Percentiles rank a stretch among this genome's conserved stretches.
These are phyloP conservation scores for Trichosanthes cucumerina DNA, from an alignment of 306 rosid genomes.

Conservation along the genomic window DNA sequence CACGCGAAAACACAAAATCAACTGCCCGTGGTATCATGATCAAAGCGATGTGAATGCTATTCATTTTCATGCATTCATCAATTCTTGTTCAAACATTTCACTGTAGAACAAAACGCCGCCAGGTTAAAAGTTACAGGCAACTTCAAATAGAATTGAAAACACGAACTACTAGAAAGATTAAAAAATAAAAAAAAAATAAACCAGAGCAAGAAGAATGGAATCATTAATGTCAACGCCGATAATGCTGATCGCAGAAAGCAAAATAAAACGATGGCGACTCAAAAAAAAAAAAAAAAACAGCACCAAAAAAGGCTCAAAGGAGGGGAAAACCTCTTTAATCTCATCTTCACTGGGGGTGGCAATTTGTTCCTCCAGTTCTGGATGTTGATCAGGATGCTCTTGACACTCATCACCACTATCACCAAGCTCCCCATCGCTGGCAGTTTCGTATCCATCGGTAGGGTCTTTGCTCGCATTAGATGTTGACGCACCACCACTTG, in stretches of 20 bases:
- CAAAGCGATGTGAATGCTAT: background rate
- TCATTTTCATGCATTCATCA: background rate
- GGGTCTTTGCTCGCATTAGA: conserved; percentile 9
- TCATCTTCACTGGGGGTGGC: conserved; percentile 19
- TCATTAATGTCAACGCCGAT: background rate
- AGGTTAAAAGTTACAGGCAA: background rate
- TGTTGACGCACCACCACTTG: background rate
- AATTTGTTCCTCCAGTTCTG: background rate
- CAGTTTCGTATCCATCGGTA: conserved; percentile 49
- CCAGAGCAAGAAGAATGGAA: background rate
- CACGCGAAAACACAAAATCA: background rate
- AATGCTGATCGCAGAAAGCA: background rate
- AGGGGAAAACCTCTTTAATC: conserved; percentile 11
- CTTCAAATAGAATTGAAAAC: background rate
- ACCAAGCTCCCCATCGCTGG: conserved; percentile 44
- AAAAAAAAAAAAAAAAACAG: background rate
- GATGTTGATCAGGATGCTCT: background rate
- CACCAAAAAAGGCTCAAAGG: background rate
- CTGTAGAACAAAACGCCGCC: background rate
- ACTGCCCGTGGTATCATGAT: background rate
- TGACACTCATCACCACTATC: conserved; percentile 16
- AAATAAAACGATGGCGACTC: background rate
- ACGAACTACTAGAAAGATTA: background rate
- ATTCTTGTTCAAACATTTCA: background rate
- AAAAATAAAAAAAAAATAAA: too few species aligned